Conservation (phyloP, 208 protist species). For the Acanthamoeba culbertsoni region DNA sequence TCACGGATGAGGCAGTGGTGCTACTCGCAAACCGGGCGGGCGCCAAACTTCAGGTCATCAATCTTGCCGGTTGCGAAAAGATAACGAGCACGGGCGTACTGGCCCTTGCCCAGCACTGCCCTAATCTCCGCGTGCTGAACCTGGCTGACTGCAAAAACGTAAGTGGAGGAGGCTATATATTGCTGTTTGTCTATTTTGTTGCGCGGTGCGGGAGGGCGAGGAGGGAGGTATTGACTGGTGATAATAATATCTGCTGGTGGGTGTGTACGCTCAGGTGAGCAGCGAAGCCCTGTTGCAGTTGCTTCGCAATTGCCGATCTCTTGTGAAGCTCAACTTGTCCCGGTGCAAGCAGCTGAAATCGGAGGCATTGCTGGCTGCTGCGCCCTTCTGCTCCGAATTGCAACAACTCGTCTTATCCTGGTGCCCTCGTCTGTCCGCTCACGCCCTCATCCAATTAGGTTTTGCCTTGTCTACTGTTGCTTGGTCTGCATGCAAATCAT, state of each 20-base stretch:
- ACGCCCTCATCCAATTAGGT: not conserved
- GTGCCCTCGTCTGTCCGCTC: not conserved
- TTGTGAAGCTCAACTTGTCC: not conserved
- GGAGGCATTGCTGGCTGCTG: not conserved
- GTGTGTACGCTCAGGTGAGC: not conserved
- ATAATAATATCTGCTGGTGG: no score
- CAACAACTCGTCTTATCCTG: not conserved
- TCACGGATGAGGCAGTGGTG: not conserved
- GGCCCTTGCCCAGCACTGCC: not conserved
- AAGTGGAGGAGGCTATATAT: not conserved
- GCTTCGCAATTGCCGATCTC: not conserved
- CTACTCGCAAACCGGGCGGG: not conserved
- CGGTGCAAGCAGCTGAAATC: not conserved
- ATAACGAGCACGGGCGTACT: not conserved
- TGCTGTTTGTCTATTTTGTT: not conserved
- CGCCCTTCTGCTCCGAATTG: not conserved
- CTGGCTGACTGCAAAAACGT: not conserved
- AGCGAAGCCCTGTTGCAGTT: not conserved
- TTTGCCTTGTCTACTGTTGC: not conserved
- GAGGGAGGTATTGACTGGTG: no score
- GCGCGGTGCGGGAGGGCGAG: no score
- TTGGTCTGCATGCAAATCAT: no score
- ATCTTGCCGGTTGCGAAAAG: not conserved
- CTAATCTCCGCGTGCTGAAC: not conserved
- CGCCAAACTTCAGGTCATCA: not conserved